Evolutionary conservation across 495 filamentous ascomycete species (phyloP), one percentile per base, ranked within the genome.

Genomic region (Neurospora cerealis): DNA sequence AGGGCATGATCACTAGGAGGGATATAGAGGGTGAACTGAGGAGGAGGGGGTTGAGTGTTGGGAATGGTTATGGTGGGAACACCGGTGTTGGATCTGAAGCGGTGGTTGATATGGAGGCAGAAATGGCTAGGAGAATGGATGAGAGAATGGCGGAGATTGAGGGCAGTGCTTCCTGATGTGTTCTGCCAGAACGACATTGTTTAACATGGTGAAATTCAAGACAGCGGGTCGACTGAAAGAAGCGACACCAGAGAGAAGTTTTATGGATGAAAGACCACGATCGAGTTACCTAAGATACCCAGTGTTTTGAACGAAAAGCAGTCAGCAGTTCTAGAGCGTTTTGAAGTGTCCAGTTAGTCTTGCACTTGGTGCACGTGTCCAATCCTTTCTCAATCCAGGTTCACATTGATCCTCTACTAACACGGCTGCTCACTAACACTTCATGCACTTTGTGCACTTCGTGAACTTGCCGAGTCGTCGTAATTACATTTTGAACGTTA

Each of bases 101-200:
- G 28, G 85, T 86, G 34, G 87, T 76, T 17, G 83, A 85, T 74
- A 82, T 93, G 60, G 90, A 92, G 70, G 82, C 80, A 3, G 89
- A 90, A 79, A 81, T 93, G 75, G 86, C 88, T 79, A 85, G 86
- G 75, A 83, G 85, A 40, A 83, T 87, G 79, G 86, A 88, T 82
- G 84, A 88, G 78, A 84, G 83, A 71, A 85, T 86, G 48, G 87
- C 84, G 3, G 83, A 83, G 78, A 75, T 82, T 73, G 81, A 80
- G 69, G 73, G 34, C 13, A 70, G 11, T 37, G 38, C 70, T 21
- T 71, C 24, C 11, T 71, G 40, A 71, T 66, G 54, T 66, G 54
- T 32, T 17, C 28, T 28, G 2, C 5, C 28, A 66, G 48, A 15
- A 54, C 5, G 54, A 62, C 28, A 4, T 34, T 15, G 11, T 60